phyloP scores from a whole-genome alignment of 305 asterid species.

The Plantago coronopus region DNA sequence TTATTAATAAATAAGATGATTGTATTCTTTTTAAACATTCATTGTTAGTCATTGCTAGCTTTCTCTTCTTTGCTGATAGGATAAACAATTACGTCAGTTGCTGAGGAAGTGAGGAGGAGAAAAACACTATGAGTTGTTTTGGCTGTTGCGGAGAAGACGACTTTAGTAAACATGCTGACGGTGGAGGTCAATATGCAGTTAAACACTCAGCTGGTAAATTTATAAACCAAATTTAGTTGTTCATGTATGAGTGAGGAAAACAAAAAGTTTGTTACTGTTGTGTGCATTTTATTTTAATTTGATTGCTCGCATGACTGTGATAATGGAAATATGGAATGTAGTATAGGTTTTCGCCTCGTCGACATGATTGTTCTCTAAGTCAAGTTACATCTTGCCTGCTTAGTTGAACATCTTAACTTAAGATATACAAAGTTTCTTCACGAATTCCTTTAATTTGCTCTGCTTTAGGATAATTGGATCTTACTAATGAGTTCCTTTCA shows the following conservation, averaged over 20 bases:
- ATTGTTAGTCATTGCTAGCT: neutral
- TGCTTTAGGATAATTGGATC: no score
- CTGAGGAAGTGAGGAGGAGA: conserved; percentile 14
- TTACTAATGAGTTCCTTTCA: no score
- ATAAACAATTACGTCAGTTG: conserved; percentile 11
- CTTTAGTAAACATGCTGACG: conserved; percentile 46
- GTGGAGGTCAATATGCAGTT: conserved; percentile 46
- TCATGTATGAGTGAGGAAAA: conserved; percentile 5
- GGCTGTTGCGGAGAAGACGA: conserved; percentile 69
- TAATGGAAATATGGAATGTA: no score
- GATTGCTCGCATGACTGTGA: neutral
- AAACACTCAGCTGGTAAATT: conserved; percentile 55
- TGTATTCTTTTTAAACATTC: neutral
- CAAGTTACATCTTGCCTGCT: no score
- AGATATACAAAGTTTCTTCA: neutral
- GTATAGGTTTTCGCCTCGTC: no score
- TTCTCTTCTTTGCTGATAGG: conserved; percentile 15
- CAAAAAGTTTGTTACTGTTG: neutral
- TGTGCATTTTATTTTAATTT: conserved; percentile 2
- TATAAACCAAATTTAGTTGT: conserved; percentile 12
- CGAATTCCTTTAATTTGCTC: neutral
- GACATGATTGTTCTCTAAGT: no score
- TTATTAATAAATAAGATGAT: neutral
- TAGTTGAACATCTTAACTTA: no score
- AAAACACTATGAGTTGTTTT: conserved; percentile 60